Conservation (phyloP, 352 stramenopile genomes). For the Hyaloperonospora brassicae region DNA sequence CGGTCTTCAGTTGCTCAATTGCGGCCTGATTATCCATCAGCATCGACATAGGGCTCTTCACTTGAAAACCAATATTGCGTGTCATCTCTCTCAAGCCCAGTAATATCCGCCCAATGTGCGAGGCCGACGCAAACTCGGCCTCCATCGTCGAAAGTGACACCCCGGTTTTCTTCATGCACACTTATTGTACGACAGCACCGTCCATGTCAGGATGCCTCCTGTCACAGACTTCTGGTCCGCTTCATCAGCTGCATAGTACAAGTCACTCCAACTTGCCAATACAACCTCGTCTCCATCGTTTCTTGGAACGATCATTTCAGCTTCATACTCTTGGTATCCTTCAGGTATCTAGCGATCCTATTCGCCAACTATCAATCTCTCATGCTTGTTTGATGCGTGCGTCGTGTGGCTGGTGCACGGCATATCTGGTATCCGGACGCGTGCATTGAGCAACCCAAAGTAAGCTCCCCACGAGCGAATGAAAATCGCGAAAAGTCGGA, state of each 20-base stretch:
- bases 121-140: no score
- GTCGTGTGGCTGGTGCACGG: conserved; percentile 17
- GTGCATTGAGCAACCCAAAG: conserved; percentile 28
- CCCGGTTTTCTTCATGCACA: no score
- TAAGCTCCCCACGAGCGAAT: conserved; percentile 28
- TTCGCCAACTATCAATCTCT: conserved; percentile 7
- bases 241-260: no score
- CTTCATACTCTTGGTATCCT: background rate
- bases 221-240: background rate
- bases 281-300: no score
- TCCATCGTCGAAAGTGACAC: no score
- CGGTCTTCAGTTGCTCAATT: no score
- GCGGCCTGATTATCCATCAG: no score
- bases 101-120: no score
- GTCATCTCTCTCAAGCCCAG: no score
- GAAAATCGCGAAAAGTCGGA: conserved; percentile 17
- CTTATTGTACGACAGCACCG: background rate
- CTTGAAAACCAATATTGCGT: no score
- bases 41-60: no score
- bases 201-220: background rate
- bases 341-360: conserved; percentile 6
- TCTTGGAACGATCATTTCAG: background rate
- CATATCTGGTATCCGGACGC: conserved; percentile 21
- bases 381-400: conserved; percentile 10
- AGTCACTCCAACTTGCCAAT: no score